A percentile compares a stretch with the other conserved stretches of the same genome.
Conservation (phyloP, 164 flowering plant species). For the Protea cynaroides region DNA sequence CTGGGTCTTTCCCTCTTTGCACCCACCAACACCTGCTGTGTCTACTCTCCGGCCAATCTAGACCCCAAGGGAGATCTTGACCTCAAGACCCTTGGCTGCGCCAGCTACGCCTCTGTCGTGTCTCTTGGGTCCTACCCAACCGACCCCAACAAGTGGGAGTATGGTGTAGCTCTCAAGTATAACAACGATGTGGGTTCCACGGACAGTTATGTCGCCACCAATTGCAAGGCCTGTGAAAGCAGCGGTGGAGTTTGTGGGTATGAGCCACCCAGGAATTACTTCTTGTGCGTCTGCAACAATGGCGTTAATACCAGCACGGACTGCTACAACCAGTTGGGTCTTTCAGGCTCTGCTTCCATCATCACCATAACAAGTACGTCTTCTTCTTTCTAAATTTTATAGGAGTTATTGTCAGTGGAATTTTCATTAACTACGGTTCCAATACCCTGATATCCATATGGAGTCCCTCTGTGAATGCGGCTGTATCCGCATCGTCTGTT, state of each 20-base stretch:
- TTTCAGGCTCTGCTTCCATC: conserved; percentile 15
- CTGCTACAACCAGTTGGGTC: conserved; percentile 23
- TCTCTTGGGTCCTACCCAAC: conserved; percentile 36
- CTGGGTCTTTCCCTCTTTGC: conserved; percentile 33
- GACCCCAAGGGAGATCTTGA: conserved; percentile 36
- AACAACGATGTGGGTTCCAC: conserved; percentile 15
- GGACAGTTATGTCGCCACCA: conserved; percentile 19
- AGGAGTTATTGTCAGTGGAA: too few species aligned
- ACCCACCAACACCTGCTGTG: conserved; percentile 43
- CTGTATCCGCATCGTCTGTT: too few species aligned
- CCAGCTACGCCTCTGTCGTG: conserved; percentile 28
- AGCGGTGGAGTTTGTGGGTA: conserved; percentile 48
- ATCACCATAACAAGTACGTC: conserved; percentile 4
- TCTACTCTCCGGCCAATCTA: conserved; percentile 43
- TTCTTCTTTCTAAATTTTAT: too few species aligned
- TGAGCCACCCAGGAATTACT: conserved; percentile 27
- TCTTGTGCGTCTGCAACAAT: conserved; percentile 32
- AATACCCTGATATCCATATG: too few species aligned
- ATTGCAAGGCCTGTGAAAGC: conserved; percentile 29
- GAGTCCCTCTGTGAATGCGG: too few species aligned
- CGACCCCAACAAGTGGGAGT: conserved; percentile 39
- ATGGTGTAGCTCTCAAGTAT: conserved; percentile 36
- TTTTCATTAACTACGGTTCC: too few species aligned
- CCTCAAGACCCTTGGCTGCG: conserved; percentile 22
- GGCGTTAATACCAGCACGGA: conserved; percentile 34